Base-by-base conservation (phyloP, 2,329 filamentous ascomycete species). In the Fusarium chuoi region DNA sequence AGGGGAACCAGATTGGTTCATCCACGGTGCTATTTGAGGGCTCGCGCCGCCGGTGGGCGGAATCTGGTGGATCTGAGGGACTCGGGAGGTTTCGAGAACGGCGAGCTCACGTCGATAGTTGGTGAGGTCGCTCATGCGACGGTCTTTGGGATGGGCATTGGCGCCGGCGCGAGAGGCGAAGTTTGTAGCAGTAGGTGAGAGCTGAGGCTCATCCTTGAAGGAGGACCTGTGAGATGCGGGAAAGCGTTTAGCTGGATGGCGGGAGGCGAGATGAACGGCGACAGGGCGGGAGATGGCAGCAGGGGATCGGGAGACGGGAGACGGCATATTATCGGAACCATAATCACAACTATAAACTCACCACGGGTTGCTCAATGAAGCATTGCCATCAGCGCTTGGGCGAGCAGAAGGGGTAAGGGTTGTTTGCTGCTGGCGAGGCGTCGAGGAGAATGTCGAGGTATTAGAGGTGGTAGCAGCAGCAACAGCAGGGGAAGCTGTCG, bases 21-120 rank as follows among this genome's bases (percentile, higher is more conserved):
- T 88, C 89, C 89, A 91, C 36, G 91, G 89, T 75, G 88, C 84
- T 75, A 89, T 83, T 79, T 89, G 90, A 67, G 86, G 83, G 66
- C 86, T 84, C 42, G 85, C 84, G 75, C 85, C 85, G 74, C 87
- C 87, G 65, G 84, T 87, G n/a, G 86, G 86, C 42, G 89, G 76
- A 49, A 76, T 78, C 51, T 79, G 87, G 71, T 90, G 88, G 71
- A 89, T 90, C 76, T 88, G 87, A 59, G 90, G 90, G 65, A 89
- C 84, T 73, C 89, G 88, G 66, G 88, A 86, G 39, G 89, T 88
- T 72, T 94, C 91, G 78, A 94, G 85, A 66, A 92, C 89, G 76
- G 90, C 88, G 64, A 94, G 88, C 77, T 94, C 91, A 83, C 91
- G 92, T 78, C 92, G 90, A 80, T 94, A 92, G 80, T 92, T 91